A percentile compares a stretch with the other conserved stretches of the same genome.
These are phyloP conservation scores for Abelmoschus esculentus DNA, from an alignment of 345 rosid species.

Conservation along the genomic window DNA sequence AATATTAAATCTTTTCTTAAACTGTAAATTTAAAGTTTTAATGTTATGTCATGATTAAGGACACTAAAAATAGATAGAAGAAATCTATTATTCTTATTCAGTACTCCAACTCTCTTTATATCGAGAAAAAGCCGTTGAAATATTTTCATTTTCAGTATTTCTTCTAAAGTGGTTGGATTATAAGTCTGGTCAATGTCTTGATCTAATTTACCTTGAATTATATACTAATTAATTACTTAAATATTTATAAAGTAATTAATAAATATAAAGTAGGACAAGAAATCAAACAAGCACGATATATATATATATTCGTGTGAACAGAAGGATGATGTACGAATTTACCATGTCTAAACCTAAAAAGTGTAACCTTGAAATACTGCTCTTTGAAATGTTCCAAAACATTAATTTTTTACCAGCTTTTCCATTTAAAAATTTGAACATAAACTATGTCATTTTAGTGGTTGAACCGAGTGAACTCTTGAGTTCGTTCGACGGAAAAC, in stretches of 20 bases:
- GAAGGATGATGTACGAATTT: slow-evolving; percentile 7
- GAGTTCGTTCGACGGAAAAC: not conserved
- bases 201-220: slow-evolving; percentile 18
- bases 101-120: not conserved
- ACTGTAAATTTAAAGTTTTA: no score
- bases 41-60: no score
- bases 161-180: slow-evolving; percentile 37
- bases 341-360: not conserved
- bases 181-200: slow-evolving; percentile 25
- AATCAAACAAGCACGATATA: no score
- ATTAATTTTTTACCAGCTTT: not conserved
- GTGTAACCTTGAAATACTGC: not conserved
- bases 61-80: no score
- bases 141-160: slow-evolving; percentile 7
- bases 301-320: slow-evolving; percentile 20
- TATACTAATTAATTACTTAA: not conserved
- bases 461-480: not conserved
- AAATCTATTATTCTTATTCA: no score
- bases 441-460: not conserved
- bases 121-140: not conserved
- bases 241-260: no score
- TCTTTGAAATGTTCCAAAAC: not conserved
- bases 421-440: not conserved
- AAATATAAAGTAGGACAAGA: no score
- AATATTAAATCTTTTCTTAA: no score